Evolutionary conservation across 169 alveolate genomes (phyloP), one percentile per base, ranked within the genome.

Genomic region (Plasmodium vinckei): DNA sequence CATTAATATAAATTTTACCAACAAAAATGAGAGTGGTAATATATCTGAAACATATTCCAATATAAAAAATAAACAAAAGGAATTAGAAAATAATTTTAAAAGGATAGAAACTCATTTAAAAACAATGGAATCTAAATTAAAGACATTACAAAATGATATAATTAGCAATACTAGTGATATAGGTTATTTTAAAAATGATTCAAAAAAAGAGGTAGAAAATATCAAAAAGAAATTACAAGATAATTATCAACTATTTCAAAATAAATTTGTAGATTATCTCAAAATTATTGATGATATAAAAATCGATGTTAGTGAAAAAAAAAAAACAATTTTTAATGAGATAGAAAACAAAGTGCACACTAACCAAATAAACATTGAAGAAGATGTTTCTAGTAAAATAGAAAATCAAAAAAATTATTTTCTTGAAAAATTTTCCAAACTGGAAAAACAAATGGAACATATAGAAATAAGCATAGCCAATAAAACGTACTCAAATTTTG

Each of bases 151-250:
- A 33, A 33, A 33, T 33, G 42, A 33, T 33, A 33, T 33, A 33
- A 33, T 33, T 33, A 33, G 42, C 42, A 33, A 33, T 3, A 82
- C 59, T 67, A 82, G 63, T 6, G 47, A 82, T 33, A 82, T 54
- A 12, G 90, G 67, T 70, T 53, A 67, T 47, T 67, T 82, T 67
- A 65, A 67, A 54, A 67, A 39, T 1, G 46, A 65, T 82, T 82
- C 82, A 1, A 82, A 67, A 44, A 82, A 25, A 82, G 90, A 82
- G 33, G 59, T 82, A 6, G 90, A 82, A 67, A 82, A 39, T 42
- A 19, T 82, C 13, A 82, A 82, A 82, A 82, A 82, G 56, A 60
- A 53, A 9, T 42, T 82, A 47, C 90, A 82, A 54, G 84, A 82
- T 15, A 82, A 67, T 82, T 54, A 82, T 59, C 63, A 82, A 51